Base-by-base conservation (phyloP, 2,329 filamentous ascomycete species). In the Aureobasidium subglaciale region DNA sequence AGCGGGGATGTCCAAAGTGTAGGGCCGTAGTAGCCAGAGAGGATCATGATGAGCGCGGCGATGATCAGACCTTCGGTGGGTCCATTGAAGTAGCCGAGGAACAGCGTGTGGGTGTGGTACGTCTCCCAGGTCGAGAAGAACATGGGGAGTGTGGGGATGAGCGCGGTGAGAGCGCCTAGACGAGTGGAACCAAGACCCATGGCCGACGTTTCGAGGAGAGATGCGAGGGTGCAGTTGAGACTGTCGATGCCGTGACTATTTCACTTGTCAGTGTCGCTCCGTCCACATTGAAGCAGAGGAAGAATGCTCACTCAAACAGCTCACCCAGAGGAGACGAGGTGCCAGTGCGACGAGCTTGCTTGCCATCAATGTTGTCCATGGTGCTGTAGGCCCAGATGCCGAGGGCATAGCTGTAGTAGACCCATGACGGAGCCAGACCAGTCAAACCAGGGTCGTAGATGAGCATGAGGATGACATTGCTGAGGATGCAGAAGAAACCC, bases 41-140 rank as follows among this genome's bases (percentile, higher is more conserved):
- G 74, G 56, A 88, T 78, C 89, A 97, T 97, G 66, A 96, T 82
- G 50, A 76, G 72, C 67, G 89, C 91, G 24, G 91, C 93, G 60
- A 99, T 85, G 52, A 97, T 84, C 30, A 99, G 77, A 18, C 93
- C 93, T 75, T 99, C 93, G 30, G 93, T 99, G 2, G 93, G 93
- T 1, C 93, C 93, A 70, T 99, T 99, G 81, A 99, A 87, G 69
- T 92, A 90, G 55, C 93, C 93, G 11, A 99, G 83, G 71, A 96
- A 99, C 5, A 99, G 77, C 0, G 93, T 97, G 71, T 99, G 93
- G 5, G 93, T 96, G 73, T 99, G 93, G 71, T 96, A 99, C 1
- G 93, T 99, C 74, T 99, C 93, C 93, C 93, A 99, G 2, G 93
- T 99, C 3, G 92, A 96, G 75, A 99, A 96, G 78, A 96, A 99